Evolutionary conservation across 1,284 basidiomycete species (phyloP), one percentile per base, ranked within the genome.

Genomic region (Rhodotorula sp.): DNA sequence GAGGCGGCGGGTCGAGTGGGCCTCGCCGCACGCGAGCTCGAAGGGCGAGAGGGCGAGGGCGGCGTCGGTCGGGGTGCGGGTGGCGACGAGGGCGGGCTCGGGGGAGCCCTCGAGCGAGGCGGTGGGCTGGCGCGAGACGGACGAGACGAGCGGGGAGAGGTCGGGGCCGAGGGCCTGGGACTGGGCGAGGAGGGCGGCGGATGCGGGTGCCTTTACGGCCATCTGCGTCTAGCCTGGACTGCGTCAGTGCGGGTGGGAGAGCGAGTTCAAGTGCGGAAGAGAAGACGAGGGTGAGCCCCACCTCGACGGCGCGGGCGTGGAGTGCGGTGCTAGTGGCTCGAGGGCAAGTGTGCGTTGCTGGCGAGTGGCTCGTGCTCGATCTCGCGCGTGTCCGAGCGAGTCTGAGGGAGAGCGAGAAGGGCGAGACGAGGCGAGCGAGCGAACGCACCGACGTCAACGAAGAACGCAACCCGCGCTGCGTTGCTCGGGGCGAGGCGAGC

Each of bases 121-220:
- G 23, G 49, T n/a, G 52, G 34, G 55, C 34, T 56, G 55, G 9
- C 21, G 17, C 17, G 42, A 45, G 56, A 23, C 42, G n/a, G 57
- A 46, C 13, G n/a, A 7, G 57, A 63, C 16, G 53, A 67, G 48
- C 17, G 66, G 59, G 10, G 66, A 59, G 46, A 67, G 53, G 59
- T 67, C 66, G 45, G 61, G 61, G 10, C 66, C 66, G 59, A 67
- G 59, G 8, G 53, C 58, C 42, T 59, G 50, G 5, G 61, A 21
- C 44, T 64, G 59, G 9, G 58, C 49, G 53, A 67, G 46, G 19
- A 67, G 53, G 21, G 66, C 59, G 10, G 66, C 66, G 2, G 59
- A 49, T 1, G 66, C 59, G 21, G 66, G 59, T 1, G 52, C 53
- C 7, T 61, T 61, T 13, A 10, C 23, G 1, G 66, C 10, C 66